Evolutionary conservation across 2,329 filamentous ascomycete genomes (phyloP).

Genomic region (Dryadomyces quercivorus): DNA sequence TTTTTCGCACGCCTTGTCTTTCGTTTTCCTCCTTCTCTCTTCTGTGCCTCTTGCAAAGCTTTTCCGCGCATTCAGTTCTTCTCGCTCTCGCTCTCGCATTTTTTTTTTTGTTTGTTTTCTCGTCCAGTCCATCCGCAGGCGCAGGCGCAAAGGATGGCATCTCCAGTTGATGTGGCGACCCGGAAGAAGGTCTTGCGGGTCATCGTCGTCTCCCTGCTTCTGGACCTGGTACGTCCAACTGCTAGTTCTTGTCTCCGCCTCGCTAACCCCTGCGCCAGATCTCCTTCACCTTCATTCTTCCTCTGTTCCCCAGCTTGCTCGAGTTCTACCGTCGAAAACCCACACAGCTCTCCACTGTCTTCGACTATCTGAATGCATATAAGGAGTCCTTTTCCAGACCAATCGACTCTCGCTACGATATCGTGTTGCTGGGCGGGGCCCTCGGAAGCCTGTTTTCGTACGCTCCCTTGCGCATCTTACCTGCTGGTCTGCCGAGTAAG

Average conservation of each 20-base stretch:
- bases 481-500: not conserved
- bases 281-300: conserved; percentile 96
- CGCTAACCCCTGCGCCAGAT: conserved; percentile 42
- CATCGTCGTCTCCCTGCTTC: conserved; percentile 75
- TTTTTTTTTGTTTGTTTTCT: not conserved
- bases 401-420: conserved; percentile 94
- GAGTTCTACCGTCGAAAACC: conserved; percentile 72
- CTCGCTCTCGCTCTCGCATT: not conserved
- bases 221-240: conserved; percentile 61
- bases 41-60: too few species aligned
- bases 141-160: conserved; percentile 22
- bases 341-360: conserved; percentile 66
- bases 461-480: conserved; percentile 13
- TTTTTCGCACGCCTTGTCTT: not conserved
- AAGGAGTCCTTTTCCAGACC: conserved; percentile 85
- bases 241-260: not conserved
- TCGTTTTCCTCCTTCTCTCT: not conserved
- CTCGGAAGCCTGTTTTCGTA: conserved; percentile 81
- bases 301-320: conserved; percentile 87
- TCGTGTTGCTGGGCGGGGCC: conserved; percentile 86
- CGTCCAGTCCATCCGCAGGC: not conserved
- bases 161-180: conserved; percentile 34
- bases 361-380: conserved; percentile 81
- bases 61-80: not conserved
- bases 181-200: conserved; percentile 78